phyloP scores from a whole-genome alignment of 306 rosid genomes.

The Ochetophila trinervis region DNA sequence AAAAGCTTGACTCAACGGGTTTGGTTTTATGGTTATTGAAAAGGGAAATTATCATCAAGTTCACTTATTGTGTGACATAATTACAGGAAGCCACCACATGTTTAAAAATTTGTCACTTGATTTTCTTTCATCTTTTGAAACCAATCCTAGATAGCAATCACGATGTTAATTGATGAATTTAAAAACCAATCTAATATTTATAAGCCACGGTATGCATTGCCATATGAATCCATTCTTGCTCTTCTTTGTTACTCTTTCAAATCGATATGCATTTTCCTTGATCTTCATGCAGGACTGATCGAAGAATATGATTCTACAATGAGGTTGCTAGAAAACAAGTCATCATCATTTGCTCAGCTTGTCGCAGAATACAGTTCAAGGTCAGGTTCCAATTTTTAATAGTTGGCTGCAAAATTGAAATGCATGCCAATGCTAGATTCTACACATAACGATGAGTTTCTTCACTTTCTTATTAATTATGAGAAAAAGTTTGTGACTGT shows the following conservation, averaged over 20 bases:
- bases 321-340: conserved; percentile 12
- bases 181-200: too few relatives aligned
- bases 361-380: conserved; percentile 2
- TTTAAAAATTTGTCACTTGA: too few relatives aligned
- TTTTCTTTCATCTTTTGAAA: too few relatives aligned
- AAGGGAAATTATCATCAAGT: not conserved
- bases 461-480: too few relatives aligned
- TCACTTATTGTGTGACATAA: not conserved
- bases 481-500: too few relatives aligned
- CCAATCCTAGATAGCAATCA: too few relatives aligned
- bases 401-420: not conserved
- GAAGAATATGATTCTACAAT: conserved; percentile 11
- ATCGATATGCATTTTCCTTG: not conserved
- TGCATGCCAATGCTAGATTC: too few relatives aligned
- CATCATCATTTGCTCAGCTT: conserved; percentile 14
- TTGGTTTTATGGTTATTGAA: not conserved
- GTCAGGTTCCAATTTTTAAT: not conserved
- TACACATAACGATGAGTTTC: too few relatives aligned
- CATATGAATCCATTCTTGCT: not conserved
- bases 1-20: not conserved
- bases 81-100: too few relatives aligned
- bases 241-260: not conserved
- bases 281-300: conserved; percentile 3
- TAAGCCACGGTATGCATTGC: conserved; percentile 5
- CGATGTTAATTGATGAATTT: too few relatives aligned